Evolutionary conservation across 805 yeast genomes (phyloP).

Genomic region (Yamadazyma tumulicola): DNA sequence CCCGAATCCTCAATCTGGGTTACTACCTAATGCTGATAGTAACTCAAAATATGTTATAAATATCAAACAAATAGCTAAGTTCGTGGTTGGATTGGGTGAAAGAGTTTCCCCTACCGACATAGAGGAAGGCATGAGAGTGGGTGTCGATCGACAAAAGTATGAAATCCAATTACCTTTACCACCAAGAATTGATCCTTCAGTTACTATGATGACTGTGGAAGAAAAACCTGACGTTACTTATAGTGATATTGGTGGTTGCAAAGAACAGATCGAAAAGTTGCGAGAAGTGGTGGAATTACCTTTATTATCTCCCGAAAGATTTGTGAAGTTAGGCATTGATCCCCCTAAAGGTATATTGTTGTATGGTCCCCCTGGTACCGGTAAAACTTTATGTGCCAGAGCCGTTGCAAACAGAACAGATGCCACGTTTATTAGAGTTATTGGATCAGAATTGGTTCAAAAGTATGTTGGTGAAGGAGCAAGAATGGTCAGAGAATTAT

Average conservation of each 20-base stretch:
- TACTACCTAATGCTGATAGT: slow-evolving; percentile 63
- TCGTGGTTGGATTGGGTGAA: slow-evolving; percentile 94
- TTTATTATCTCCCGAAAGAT: slow-evolving; percentile 90
- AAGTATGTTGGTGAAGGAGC: slow-evolving; percentile 99
- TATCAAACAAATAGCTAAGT: slow-evolving; percentile 94
- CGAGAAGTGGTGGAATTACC: slow-evolving; percentile 97
- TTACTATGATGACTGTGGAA: slow-evolving; percentile 99
- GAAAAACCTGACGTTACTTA: slow-evolving; percentile 99
- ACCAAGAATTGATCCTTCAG: slow-evolving; percentile 95
- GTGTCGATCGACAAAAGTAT: slow-evolving; percentile 96
- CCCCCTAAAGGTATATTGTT: slow-evolving; percentile 97
- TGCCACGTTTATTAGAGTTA: slow-evolving; percentile 96
- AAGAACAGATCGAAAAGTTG: slow-evolving; percentile 94
- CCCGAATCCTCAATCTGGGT: slow-evolving; percentile 30
- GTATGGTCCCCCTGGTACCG: slow-evolving; percentile 99
- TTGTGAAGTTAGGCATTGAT: slow-evolving; percentile 94
- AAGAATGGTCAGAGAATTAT: slow-evolving; percentile 96
- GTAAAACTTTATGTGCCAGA: slow-evolving; percentile 96
- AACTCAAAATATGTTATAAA: slow-evolving; percentile 92
- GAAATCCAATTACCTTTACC: slow-evolving; percentile 97
- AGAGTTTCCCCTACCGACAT: slow-evolving; percentile 97
- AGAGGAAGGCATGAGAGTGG: slow-evolving; percentile 99
- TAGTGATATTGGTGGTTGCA: slow-evolving; percentile 97
- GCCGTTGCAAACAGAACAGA: slow-evolving; percentile 99
- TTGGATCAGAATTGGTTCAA: slow-evolving; percentile 97